Conservation (phyloP, 345 rosid genomes). For the Citrus cavaleriei region DNA sequence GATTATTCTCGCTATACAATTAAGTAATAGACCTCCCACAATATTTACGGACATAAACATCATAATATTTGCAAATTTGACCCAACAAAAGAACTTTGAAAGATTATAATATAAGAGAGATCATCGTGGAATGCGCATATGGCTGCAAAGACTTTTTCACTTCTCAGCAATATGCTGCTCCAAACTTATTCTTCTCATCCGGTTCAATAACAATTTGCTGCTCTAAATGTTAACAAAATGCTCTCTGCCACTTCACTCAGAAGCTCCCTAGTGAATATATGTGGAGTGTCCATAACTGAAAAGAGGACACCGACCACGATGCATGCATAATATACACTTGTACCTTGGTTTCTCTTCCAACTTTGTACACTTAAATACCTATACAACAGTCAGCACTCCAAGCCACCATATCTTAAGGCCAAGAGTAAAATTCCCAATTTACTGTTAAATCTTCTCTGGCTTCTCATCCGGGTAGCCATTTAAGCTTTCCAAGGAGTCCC, state of each 20-base stretch:
- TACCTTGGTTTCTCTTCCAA: conserved; percentile 35
- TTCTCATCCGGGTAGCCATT: conserved; percentile 39
- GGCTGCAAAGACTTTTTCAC: conserved; percentile 14
- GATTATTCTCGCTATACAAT: conserved; percentile 28
- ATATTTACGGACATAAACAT: conserved; percentile 10
- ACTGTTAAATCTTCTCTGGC: conserved; percentile 32
- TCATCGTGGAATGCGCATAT: conserved; percentile 1
- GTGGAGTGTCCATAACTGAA: conserved; percentile 42
- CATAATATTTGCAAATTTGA: conserved; percentile 19
- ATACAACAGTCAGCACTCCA: conserved; percentile 42
- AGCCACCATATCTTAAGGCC: conserved; percentile 21
- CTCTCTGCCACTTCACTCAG: conserved; percentile 24
- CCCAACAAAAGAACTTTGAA: neutral
- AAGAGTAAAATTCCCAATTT: conserved; percentile 20
- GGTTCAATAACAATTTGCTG: conserved; percentile 24
- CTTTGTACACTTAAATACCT: conserved; percentile 51
- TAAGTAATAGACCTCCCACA: conserved; percentile 23
- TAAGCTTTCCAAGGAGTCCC: conserved; percentile 54
- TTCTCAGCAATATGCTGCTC: conserved; percentile 29
- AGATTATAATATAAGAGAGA: conserved; percentile 9
- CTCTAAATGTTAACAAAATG: conserved; percentile 41
- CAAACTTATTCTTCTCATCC: conserved; percentile 34
- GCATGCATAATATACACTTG: conserved; percentile 23
- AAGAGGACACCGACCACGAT: conserved; percentile 42
- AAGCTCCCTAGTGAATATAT: conserved; percentile 9